Evolutionary conservation across 352 stramenopile genomes (phyloP).

Genomic region (Globisporangium paroecandrum): DNA sequence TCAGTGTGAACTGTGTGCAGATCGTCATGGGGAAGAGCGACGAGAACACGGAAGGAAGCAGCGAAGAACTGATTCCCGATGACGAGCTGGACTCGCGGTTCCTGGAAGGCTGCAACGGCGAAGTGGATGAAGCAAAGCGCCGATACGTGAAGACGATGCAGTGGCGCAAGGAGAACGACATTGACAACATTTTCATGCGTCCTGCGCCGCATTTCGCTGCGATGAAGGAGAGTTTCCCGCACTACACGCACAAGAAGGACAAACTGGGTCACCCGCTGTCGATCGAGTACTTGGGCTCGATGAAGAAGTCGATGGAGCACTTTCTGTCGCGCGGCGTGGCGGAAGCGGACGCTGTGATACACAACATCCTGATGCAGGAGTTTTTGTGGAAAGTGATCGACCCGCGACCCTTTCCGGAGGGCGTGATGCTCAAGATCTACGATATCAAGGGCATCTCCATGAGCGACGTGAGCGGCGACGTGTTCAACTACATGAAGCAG

Average conservation of each 20-base stretch:
- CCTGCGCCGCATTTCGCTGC: slow-evolving; percentile 47
- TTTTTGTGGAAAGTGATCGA: slow-evolving; percentile 72
- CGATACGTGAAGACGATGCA: slow-evolving; percentile 55
- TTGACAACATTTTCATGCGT: slow-evolving; percentile 66
- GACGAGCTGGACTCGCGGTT: slow-evolving; percentile 52
- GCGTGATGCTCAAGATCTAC: slow-evolving; percentile 68
- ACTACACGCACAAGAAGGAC: slow-evolving; percentile 69
- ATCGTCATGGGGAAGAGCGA: slow-evolving; percentile 47
- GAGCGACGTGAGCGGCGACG: slow-evolving; percentile 60
- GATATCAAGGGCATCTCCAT: slow-evolving; percentile 78
- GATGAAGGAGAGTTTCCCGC: slow-evolving; percentile 63
- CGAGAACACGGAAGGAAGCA: slow-evolving; percentile 18
- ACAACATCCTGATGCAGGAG: slow-evolving; percentile 66
- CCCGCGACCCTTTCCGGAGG: slow-evolving; percentile 50
- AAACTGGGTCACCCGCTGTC: slow-evolving; percentile 53
- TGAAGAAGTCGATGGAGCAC: slow-evolving; percentile 57
- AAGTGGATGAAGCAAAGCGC: slow-evolving; percentile 64
- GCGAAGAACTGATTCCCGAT: slow-evolving; percentile 35
- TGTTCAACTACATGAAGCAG: slow-evolving; percentile 71
- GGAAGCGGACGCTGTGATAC: slow-evolving; percentile 57
- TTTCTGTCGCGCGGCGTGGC: slow-evolving; percentile 51
- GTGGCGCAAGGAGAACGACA: slow-evolving; percentile 67
- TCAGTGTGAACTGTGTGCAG: slow-evolving; percentile 36
- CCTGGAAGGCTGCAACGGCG: slow-evolving; percentile 61
- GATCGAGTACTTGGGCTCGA: slow-evolving; percentile 53